Conservation (phyloP, 257 asterid genomes). For the Nemophila menziesii region DNA sequence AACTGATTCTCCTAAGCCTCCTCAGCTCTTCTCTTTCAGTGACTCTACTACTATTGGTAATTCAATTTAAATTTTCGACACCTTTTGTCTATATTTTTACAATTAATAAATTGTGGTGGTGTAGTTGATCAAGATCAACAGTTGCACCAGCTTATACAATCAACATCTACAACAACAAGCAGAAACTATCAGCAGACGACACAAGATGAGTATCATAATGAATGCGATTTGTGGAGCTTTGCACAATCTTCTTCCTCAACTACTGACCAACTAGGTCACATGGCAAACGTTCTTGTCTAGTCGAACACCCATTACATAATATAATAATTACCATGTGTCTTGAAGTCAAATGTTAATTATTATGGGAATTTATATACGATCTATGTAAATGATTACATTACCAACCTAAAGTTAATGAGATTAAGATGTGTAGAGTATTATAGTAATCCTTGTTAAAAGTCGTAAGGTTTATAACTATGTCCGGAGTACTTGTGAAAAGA, state of each 20-base stretch:
- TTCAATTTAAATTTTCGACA: too few species aligned
- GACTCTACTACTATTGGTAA: background rate
- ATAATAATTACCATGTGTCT: background rate
- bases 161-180: constrained; percentile 13
- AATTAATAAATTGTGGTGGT: too few species aligned
- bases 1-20: constrained; percentile 9
- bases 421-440: background rate
- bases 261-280: constrained; percentile 15
- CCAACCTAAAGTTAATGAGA: background rate
- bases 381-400: background rate
- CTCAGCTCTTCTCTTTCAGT: constrained; percentile 6
- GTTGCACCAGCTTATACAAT: constrained; percentile 6
- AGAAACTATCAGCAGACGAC: constrained; percentile 1
- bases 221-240: constrained; percentile 35
- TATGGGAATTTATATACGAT: background rate
- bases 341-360: background rate
- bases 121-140: constrained; percentile 9
- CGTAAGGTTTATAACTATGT: too few species aligned
- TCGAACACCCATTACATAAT: background rate
- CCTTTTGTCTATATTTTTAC: too few species aligned
- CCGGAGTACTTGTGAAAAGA: too few species aligned
- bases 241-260: constrained; percentile 10
- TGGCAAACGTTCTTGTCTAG: constrained; percentile 21
- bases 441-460: background rate
- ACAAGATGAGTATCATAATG: constrained; percentile 15